Evolutionary conservation across 495 filamentous ascomycete genomes (phyloP).

Genomic region (Talaromyces proteolyticus): DNA sequence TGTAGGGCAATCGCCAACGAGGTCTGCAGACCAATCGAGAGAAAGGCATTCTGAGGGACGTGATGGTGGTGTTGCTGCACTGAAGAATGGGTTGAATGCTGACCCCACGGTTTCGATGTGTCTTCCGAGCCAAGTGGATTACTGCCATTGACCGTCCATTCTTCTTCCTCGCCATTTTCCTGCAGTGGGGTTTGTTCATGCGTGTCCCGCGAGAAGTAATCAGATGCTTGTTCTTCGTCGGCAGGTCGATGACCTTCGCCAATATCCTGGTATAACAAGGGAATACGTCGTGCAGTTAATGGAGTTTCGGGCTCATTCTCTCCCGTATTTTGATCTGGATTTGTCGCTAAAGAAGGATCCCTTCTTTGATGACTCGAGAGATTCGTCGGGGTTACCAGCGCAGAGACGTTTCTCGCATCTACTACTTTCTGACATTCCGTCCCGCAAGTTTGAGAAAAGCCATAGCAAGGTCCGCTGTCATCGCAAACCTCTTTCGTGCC

Average conservation of each 20-base stretch:
- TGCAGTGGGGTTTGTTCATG: neutral
- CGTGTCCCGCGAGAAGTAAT: slow-evolving; percentile 1
- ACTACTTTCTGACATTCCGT: slow-evolving; percentile 55
- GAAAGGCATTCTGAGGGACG: slow-evolving; percentile 89
- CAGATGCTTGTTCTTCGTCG: neutral
- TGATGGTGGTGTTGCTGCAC: slow-evolving; percentile 79
- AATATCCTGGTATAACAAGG: neutral
- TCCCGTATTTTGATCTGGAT: neutral
- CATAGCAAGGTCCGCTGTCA: slow-evolving; percentile 70
- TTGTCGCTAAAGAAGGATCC: neutral
- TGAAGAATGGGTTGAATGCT: slow-evolving; percentile 13
- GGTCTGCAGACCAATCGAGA: slow-evolving; percentile 89
- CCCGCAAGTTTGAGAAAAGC: slow-evolving; percentile 80
- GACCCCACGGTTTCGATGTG: slow-evolving; percentile 7
- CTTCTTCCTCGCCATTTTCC: slow-evolving; percentile 1
- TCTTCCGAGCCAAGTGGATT: neutral
- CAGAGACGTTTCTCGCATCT: neutral
- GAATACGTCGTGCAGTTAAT: slow-evolving; percentile 7
- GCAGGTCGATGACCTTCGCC: neutral
- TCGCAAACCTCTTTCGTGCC: slow-evolving; percentile 67
- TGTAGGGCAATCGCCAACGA: slow-evolving; percentile 91
- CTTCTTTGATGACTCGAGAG: neutral
- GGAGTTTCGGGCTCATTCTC: slow-evolving; percentile 7
- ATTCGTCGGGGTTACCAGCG: neutral
- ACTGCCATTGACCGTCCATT: slow-evolving; percentile 1